Base-by-base conservation (phyloP, 2,329 filamentous ascomycete species). In the Hirsutella thompsonii region DNA sequence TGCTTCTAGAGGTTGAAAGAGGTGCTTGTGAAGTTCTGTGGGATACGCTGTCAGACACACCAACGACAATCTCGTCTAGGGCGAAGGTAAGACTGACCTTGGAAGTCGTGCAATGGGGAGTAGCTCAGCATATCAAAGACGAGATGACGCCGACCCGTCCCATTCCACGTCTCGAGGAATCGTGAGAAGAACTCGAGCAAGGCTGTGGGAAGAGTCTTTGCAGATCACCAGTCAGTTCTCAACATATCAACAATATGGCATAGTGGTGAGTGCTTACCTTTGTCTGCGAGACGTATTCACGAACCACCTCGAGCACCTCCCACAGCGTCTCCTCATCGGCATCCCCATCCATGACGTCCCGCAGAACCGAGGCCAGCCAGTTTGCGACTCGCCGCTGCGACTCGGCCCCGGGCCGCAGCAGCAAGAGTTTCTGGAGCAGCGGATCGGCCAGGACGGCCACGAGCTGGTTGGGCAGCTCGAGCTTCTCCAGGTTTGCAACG, bases 401-500 rank as follows among this genome's bases (percentile, higher is more conserved):
- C 38, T 69, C 64, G 14, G 64, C 60, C 29, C 74, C 70, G 2
- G 79, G 73, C 38, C 74, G 71, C 23, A 84, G 62, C n/a, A 83
- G 62, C 28, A 86, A 63, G 20, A 90, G 67, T 54, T 90, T 92
- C 55, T 90, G 85, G 1, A 90, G 70, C 23, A 93, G 65, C 3
- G 81, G 81, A 52, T 93, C 83, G 2, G 74, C 75, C 13, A 93
- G 64, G 4, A 84, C 77, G 5, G 87, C 83, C 33, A 88, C 77
- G 2, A 93, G 68, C 58, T 94, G 87, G 47, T 83, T 88, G 0
- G 87, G 87, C 33, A 88, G 64, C 57, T 92, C 83, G 20, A 94
- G 79, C 48, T 72, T 83, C 49, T 93, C 85, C 8, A 94, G 60
- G 42, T 75, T 82, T 36, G 74, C 72, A 5, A 87, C 79, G 44